Evolutionary conservation across 2,329 filamentous ascomycete species (phyloP), one percentile per base, ranked within the genome.

Genomic region (Sclerotinia glacialis): DNA sequence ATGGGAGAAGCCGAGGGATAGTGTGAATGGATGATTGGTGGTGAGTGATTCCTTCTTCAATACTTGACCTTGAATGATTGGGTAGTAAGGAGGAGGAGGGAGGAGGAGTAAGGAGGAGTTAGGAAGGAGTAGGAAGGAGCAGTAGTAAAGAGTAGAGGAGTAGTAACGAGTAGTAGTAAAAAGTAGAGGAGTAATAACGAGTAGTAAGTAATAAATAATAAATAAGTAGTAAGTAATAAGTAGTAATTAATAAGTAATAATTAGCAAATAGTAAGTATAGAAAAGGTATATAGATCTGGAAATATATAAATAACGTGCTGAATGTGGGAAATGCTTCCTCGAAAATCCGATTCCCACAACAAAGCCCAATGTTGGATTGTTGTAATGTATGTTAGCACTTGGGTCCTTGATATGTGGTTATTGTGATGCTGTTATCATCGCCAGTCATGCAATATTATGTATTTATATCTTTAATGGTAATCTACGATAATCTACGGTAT

Each of bases 341-440:
- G 54, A 37, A 28, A 44, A 44, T 42, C 54, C 5, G 42, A 56
- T 56, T 23, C 23, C 54, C 54, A 56, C 54, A 42, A 44, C 54
- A 56, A 56, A 56, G n/a, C 54, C 37, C 54, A 56, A 56, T 56
- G 53, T 40, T 55, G 53, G 23, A 18, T 34, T n/a, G 18, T 55
- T 55, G 37, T 12, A 37, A 37, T 55, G 37, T 12, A 37, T 12
- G 52, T 23, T n/a, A 54, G 21, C 18, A 31, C 14, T 54, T 34
- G 52, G 34, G 37, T 54, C 52, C 28, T n/a, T 37, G 52, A 54
- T 54, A 16, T 23, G 21, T 37, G 50, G 26, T 26, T 54, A n/a
- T n/a, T n/a, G n/a, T n/a, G n/a, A n/a, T n/a, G n/a, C n/a, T n/a
- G n/a, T n/a, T n/a, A n/a, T n/a, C n/a, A n/a, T n/a, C n/a, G n/a